Percentiles rank a stretch among this genome's conserved stretches.
These are phyloP conservation scores for Kodamaea neixiangensis DNA, from an alignment of 805 yeast genomes.

Conservation along the genomic window DNA sequence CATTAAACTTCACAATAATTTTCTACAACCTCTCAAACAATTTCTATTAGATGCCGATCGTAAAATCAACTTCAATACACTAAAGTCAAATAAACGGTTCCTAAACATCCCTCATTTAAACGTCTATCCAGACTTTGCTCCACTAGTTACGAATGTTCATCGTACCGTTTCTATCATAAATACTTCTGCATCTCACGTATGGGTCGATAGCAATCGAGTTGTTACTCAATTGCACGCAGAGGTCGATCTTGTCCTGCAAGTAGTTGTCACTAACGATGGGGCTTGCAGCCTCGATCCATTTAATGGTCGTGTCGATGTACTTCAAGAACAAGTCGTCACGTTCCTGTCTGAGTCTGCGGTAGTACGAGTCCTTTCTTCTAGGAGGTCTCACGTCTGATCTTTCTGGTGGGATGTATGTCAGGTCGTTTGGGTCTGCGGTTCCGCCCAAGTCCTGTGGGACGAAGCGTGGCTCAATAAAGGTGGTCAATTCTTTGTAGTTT, in stretches of 20 bases:
- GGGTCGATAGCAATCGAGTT: slow-evolving; percentile 78
- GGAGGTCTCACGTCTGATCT: slow-evolving; percentile 51
- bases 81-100: neutral
- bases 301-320: slow-evolving; percentile 63
- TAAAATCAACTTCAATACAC: neutral
- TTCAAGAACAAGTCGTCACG: slow-evolving; percentile 55
- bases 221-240: slow-evolving; percentile 54
- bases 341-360: slow-evolving; percentile 46
- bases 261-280: slow-evolving; percentile 49
- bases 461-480: slow-evolving; percentile 57
- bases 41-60: neutral
- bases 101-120: neutral
- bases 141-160: slow-evolving; percentile 23
- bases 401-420: slow-evolving; percentile 62
- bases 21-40: neutral
- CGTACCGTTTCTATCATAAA: slow-evolving; percentile 75
- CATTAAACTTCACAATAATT: neutral
- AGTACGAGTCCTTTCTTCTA: slow-evolving; percentile 41
- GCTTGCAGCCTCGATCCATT: slow-evolving; percentile 73
- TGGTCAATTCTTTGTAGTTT: slow-evolving; percentile 61
- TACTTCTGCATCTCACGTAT: slow-evolving; percentile 74
- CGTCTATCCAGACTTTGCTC: neutral
- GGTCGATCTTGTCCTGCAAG: slow-evolving; percentile 53
- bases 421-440: slow-evolving; percentile 50
- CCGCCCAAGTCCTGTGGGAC: slow-evolving; percentile 82